A percentile compares a stretch with the other conserved stretches of the same genome.
Evolutionary conservation across 2,329 filamentous ascomycete species (phyloP).

Genomic region (Metarhizium humberi): DNA sequence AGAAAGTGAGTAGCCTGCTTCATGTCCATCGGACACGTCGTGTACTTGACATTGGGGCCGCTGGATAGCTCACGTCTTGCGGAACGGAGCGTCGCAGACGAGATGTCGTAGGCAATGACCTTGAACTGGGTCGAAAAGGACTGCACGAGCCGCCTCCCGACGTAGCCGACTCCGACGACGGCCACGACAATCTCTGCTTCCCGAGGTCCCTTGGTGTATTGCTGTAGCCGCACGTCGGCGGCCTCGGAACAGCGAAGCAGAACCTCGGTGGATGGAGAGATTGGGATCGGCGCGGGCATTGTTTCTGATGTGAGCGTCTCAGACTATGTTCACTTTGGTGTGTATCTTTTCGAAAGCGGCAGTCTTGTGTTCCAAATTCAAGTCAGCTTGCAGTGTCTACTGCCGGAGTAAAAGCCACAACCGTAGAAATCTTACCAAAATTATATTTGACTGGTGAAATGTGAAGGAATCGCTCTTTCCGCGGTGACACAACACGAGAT

Average conservation of each 20-base stretch:
- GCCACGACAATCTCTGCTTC: conserved; percentile 23
- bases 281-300: background rate
- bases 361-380: too few species aligned
- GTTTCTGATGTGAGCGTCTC: background rate
- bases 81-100: conserved; percentile 26
- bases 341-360: too few species aligned
- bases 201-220: background rate
- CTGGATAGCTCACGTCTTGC: conserved; percentile 14
- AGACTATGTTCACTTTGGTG: too few species aligned
- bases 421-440: too few species aligned
- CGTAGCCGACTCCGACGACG: conserved; percentile 43
- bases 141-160: conserved; percentile 38
- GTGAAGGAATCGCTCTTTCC: too few species aligned
- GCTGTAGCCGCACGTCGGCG: background rate
- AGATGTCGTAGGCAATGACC: conserved; percentile 39
- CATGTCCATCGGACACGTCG: conserved; percentile 27
- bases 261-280: background rate
- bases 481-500: too few species aligned
- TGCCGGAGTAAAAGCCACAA: too few species aligned
- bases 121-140: conserved; percentile 31
- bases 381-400: too few species aligned
- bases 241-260: background rate
- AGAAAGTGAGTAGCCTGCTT: conserved; percentile 39
- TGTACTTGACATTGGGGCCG: conserved; percentile 25
- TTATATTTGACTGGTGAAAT: too few species aligned